These are phyloP conservation scores for Rhizoclosmatium globosum DNA, from an alignment of 192 early-diverging fungal genomes.

Conservation along the genomic window DNA sequence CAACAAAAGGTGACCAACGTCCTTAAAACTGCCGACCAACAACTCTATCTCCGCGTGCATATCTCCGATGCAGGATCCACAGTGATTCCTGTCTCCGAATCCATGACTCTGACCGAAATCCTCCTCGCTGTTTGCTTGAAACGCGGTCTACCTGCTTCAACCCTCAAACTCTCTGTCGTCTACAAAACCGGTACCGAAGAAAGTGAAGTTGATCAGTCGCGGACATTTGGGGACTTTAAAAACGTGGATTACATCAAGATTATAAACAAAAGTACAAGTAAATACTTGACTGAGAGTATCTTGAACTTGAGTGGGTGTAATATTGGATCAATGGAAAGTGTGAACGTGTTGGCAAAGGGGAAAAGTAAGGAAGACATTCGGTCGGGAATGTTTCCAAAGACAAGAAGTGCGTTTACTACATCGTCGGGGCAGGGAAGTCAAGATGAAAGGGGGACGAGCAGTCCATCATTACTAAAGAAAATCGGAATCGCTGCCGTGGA, in stretches of 20 bases:
- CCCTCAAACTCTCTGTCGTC: constrained; percentile 4
- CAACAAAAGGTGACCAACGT: too few species aligned
- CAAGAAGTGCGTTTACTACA: background rate
- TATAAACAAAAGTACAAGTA: background rate
- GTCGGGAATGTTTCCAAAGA: constrained; percentile 8
- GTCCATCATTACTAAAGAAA: too few species aligned
- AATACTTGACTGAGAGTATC: background rate
- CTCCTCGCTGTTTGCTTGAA: constrained; percentile 52
- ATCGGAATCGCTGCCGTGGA: too few species aligned
- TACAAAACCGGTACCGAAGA: constrained; percentile 4
- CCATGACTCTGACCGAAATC: constrained; percentile 57
- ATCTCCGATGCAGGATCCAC: constrained; percentile 54
- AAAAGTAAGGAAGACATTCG: background rate
- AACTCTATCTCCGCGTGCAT: constrained; percentile 43
- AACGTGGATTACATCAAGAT: constrained; percentile 19
- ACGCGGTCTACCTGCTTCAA: constrained; percentile 9
- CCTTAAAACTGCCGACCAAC: too few species aligned
- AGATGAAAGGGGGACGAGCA: background rate
- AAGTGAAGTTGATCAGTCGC: background rate
- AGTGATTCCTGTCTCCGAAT: constrained; percentile 50
- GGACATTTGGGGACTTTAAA: background rate
- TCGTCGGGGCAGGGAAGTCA: background rate
- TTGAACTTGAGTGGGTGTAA: background rate
- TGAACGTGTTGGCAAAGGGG: background rate
- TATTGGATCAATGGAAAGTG: background rate